Percentiles rank a stretch among this genome's conserved stretches.
Conservation (phyloP, 2,329 filamentous ascomycete species). For the Byssochlamys sp. region DNA sequence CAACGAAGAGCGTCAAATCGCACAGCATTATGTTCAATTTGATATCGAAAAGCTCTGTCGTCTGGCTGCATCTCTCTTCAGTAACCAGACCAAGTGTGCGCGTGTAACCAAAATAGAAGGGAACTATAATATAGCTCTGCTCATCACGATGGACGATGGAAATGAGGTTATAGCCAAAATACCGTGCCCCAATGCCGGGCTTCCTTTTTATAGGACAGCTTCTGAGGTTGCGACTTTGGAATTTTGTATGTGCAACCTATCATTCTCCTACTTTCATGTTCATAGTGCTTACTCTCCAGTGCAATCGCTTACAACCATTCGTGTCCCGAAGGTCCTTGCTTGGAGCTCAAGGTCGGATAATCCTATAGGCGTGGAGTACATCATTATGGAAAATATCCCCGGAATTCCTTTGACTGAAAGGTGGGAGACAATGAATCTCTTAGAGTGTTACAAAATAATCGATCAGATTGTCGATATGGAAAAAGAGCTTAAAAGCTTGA, state of each 20-base stretch:
- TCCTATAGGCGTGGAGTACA: slow-evolving; percentile 30
- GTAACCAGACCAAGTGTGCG: slow-evolving; percentile 12
- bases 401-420: slow-evolving; percentile 22
- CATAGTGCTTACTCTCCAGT: slow-evolving; percentile 6
- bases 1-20: slow-evolving; percentile 13
- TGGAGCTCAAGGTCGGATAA: slow-evolving; percentile 24
- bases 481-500: slow-evolving; percentile 12
- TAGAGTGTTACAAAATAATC: slow-evolving; percentile 12
- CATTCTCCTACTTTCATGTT: not conserved
- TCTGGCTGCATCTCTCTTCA: slow-evolving; percentile 13
- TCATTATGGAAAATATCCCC: slow-evolving; percentile 30
- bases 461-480: slow-evolving; percentile 18
- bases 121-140: slow-evolving; percentile 17
- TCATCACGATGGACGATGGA: slow-evolving; percentile 13
- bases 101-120: slow-evolving; percentile 17
- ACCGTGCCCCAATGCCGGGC: slow-evolving; percentile 17
- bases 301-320: slow-evolving; percentile 12
- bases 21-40: slow-evolving; percentile 19
- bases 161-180: slow-evolving; percentile 17
- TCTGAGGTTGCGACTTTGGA: slow-evolving; percentile 31
- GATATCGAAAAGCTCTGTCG: slow-evolving; percentile 21
- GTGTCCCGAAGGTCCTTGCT: slow-evolving; percentile 24
- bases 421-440: slow-evolving; percentile 21
- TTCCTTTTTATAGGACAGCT: slow-evolving; percentile 16
- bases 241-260: slow-evolving; percentile 9